phyloP scores from a whole-genome alignment of 148 eudicot species.

The Chenopodium suecicum region DNA sequence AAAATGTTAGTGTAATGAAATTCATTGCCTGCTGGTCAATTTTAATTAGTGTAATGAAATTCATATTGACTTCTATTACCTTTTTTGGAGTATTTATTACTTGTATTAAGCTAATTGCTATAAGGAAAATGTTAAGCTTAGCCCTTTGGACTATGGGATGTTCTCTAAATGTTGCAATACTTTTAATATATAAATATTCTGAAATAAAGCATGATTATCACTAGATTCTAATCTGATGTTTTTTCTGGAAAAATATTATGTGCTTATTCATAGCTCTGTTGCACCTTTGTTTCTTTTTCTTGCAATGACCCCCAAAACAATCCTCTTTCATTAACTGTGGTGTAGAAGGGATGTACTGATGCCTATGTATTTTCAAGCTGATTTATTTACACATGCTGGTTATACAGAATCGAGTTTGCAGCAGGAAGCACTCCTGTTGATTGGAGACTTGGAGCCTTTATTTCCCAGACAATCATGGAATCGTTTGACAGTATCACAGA shows the following conservation, averaged over 20 bases:
- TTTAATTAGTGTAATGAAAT: background rate
- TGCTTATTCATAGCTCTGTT: background rate
- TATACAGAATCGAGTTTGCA: conserved; percentile 18
- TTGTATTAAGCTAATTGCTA: background rate
- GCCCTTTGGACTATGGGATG: background rate
- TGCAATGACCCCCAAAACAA: background rate
- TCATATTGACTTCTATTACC: background rate
- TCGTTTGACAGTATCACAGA: conserved; percentile 24
- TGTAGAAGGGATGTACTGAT: background rate
- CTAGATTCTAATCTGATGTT: background rate
- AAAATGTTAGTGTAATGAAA: too few relatives aligned
- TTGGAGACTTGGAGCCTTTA: conserved; percentile 50
- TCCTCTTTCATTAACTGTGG: background rate
- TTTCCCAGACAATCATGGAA: conserved; percentile 35
- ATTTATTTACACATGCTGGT: background rate
- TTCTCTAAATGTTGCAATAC: background rate
- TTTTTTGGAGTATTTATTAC: background rate
- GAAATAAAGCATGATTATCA: background rate
- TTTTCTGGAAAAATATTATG: background rate
- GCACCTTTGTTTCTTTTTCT: background rate
- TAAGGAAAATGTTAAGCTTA: background rate
- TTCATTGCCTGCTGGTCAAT: background rate
- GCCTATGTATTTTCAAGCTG: background rate
- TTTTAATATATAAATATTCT: background rate
- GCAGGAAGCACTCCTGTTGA: conserved; percentile 29